Evolutionary conservation across 345 rosid genomes (phyloP).

Genomic region (Rhodomyrtus tomentosa): DNA sequence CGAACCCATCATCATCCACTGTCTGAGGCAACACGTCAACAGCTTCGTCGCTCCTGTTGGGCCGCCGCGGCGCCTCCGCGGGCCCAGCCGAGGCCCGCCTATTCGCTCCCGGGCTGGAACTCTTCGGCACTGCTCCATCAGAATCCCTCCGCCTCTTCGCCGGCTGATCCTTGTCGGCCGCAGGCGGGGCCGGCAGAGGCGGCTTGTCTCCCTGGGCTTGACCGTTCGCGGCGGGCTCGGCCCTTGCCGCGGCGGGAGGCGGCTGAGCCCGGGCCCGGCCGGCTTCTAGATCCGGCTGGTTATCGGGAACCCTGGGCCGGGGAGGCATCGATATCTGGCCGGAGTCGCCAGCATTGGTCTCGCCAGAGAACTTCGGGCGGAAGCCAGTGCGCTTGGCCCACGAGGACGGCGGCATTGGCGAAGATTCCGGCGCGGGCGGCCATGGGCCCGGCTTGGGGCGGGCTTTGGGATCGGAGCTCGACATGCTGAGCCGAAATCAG

Average conservation of each 20-base stretch:
- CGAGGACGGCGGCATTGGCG: conserved; percentile 79
- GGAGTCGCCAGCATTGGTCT: conserved; percentile 66
- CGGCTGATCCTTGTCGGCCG: conserved; percentile 26
- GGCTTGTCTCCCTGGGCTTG: conserved; percentile 16
- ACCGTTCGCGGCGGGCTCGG: conserved; percentile 8
- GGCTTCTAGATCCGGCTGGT: conserved; percentile 66
- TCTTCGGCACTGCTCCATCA: conserved; percentile 58
- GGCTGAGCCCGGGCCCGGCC: conserved; percentile 29
- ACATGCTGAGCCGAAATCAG: conserved; percentile 25
- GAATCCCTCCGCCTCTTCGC: conserved; percentile 84
- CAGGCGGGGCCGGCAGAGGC: conserved; percentile 2
- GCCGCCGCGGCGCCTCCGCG: conserved; percentile 35
- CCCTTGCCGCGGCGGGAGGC: neutral
- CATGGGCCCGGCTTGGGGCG: conserved; percentile 60
- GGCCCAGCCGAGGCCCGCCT: conserved; percentile 23
- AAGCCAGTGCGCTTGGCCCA: conserved; percentile 97
- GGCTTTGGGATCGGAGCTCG: conserved; percentile 57
- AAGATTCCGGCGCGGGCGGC: conserved; percentile 65
- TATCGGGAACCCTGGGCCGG: conserved; percentile 29
- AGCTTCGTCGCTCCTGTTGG: conserved; percentile 41
- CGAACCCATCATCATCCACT: conserved; percentile 52
- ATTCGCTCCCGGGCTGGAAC: conserved; percentile 30
- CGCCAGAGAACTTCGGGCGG: conserved; percentile 94
- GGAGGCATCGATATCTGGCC: conserved; percentile 51
- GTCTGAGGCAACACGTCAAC: conserved; percentile 52